A percentile compares a stretch with the other conserved stretches of the same genome.
phyloP scores from a whole-genome alignment of 495 filamentous ascomycete species.

The Cladorrhinum samala region DNA sequence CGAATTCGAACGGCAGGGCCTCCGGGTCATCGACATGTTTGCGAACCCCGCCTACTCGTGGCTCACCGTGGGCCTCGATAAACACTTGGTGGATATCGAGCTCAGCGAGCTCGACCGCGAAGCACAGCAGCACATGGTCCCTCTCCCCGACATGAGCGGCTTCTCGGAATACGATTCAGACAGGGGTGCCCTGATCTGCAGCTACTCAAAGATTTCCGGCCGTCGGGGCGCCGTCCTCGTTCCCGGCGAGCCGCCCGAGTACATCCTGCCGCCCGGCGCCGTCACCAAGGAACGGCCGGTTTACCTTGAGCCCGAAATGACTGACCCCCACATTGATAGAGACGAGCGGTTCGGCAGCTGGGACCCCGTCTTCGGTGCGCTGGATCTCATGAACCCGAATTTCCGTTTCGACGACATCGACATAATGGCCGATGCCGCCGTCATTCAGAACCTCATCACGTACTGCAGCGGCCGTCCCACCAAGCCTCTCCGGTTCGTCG shows the following conservation, averaged over 20 bases:
- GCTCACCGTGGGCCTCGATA: too few relatives aligned
- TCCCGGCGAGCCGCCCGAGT: not conserved
- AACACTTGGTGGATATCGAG: too few relatives aligned
- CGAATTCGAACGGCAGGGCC: too few relatives aligned
- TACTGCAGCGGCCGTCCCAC: not conserved
- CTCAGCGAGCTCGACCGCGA: not conserved
- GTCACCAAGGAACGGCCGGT: not conserved
- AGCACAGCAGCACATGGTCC: not conserved
- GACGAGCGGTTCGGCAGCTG: not conserved
- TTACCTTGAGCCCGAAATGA: not conserved
- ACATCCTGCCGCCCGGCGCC: not conserved
- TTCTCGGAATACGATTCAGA: not conserved
- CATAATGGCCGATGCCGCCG: not conserved
- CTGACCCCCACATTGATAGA: not conserved
- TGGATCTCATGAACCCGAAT: not conserved
- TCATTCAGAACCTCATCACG: not conserved
- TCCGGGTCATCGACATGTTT: too few relatives aligned
- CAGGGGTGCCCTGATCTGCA: not conserved
- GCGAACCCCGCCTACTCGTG: not conserved
- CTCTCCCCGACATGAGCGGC: not conserved
- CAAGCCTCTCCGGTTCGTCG: not conserved
- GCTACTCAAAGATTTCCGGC: not conserved
- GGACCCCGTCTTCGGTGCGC: not conserved
- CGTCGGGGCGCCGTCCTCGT: not conserved
- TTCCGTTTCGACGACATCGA: not conserved